Conservation (phyloP, 2,329 filamentous ascomycete species). For the Curvularia sp. region DNA sequence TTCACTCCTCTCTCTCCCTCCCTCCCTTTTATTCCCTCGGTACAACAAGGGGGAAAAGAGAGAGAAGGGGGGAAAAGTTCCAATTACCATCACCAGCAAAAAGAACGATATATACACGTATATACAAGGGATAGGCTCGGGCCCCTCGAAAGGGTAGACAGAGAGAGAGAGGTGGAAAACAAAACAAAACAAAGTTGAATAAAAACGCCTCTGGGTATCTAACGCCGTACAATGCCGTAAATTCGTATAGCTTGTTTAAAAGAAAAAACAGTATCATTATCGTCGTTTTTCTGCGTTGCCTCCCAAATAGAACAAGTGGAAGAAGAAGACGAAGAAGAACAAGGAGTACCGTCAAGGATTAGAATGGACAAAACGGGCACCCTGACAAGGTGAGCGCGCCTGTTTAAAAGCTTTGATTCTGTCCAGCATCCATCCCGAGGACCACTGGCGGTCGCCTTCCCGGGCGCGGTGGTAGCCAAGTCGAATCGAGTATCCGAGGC, state of each 20-base stretch:
- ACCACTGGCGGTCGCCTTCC: constrained; percentile 32
- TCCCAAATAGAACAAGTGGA: not conserved
- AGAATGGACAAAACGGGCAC: constrained; percentile 46
- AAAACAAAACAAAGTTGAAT: not conserved
- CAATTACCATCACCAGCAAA: not conserved
- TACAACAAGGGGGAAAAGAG: not conserved
- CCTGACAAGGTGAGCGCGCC: constrained; percentile 38
- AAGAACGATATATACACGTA: not conserved
- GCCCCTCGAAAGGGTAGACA: not conserved
- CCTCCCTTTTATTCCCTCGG: not conserved
- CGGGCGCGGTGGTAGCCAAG: constrained; percentile 38
- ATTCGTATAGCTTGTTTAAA: not conserved
- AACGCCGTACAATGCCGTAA: constrained; percentile 11
- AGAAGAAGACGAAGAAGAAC: not conserved
- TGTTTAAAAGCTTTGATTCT: constrained; percentile 43
- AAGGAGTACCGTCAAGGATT: constrained; percentile 36
- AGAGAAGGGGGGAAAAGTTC: too few species aligned
- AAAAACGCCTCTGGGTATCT: constrained; percentile 11
- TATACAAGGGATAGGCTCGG: not conserved
- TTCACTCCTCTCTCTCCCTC: not conserved
- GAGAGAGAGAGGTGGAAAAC: not conserved
- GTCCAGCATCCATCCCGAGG: constrained; percentile 44
- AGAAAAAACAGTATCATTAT: constrained; percentile 14
- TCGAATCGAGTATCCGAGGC: constrained; percentile 38
- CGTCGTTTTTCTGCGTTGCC: constrained; percentile 20